Evolutionary conservation across 371 early-diverging fungal genomes (phyloP).

Genomic region (Dichotomocladium elegans): DNA sequence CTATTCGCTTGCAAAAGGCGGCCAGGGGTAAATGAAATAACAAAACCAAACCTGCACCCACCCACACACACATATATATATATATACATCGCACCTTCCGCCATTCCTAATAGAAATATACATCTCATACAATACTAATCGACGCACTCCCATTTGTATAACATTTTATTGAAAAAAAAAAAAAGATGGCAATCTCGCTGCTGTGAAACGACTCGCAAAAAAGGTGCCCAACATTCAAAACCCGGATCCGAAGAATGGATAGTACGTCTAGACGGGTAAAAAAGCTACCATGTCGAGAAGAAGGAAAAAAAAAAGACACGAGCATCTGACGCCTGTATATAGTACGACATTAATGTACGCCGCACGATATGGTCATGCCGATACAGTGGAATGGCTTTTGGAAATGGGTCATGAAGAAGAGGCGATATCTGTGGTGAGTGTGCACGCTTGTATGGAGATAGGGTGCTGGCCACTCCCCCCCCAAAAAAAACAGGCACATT

Average conservation of each 20-base stretch:
- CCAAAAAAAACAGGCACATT: no score
- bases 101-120: no score
- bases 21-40: no score
- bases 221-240: constrained; percentile 47
- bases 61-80: no score
- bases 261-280: no score
- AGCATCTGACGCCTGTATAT: neutral
- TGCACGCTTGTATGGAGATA: neutral
- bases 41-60: no score
- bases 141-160: neutral
- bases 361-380: constrained; percentile 37
- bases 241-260: constrained; percentile 48
- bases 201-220: constrained; percentile 40
- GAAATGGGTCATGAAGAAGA: constrained; percentile 49
- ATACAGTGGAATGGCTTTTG: constrained; percentile 36
- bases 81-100: no score
- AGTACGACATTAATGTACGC: constrained; percentile 52
- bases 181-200: constrained; percentile 46
- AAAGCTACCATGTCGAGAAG: no score
- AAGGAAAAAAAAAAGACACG: neutral
- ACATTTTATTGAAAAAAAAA: neutral
- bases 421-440: constrained; percentile 42
- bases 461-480: no score
- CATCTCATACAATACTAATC: no score
- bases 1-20: constrained; percentile 39